Evolutionary conservation across 495 filamentous ascomycete genomes (phyloP).

Genomic region (Mytilinidion resinicola): DNA sequence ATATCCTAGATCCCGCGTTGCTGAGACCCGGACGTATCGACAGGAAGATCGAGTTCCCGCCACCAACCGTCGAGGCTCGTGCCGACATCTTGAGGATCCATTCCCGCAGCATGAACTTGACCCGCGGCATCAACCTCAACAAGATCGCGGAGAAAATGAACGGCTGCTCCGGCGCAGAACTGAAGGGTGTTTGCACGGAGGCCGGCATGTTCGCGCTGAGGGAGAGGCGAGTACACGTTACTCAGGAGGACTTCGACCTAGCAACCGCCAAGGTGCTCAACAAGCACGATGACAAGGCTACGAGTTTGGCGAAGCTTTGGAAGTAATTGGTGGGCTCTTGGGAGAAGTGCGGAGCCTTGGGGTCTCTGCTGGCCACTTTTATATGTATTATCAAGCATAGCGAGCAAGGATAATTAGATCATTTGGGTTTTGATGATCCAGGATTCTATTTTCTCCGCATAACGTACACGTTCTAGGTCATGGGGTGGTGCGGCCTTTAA

Average conservation of each 20-base stretch:
- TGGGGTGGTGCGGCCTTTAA: no score
- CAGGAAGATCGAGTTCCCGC: conserved; percentile 98
- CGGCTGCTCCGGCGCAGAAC: conserved; percentile 91
- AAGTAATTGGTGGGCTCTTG: conserved; percentile 53
- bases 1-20: conserved; percentile 93
- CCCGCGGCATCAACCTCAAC: conserved; percentile 90
- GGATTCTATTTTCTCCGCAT: neutral
- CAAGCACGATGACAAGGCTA: conserved; percentile 99
- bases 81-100: conserved; percentile 98
- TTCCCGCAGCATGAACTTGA: conserved; percentile 95
- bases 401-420: neutral
- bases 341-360: neutral
- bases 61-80: conserved; percentile 92
- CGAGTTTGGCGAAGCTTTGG: conserved; percentile 82
- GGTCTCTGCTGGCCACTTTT: neutral
- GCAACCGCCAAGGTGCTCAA: conserved; percentile 99
- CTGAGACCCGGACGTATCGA: conserved; percentile 94
- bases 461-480: no score
- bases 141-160: conserved; percentile 99
- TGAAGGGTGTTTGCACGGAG: conserved; percentile 96
- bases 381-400: conserved; percentile 16
- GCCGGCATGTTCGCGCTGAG: conserved; percentile 96
- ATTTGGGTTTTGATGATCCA: neutral
- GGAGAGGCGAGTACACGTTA: conserved; percentile 93
- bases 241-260: conserved; percentile 98